Evolutionary conservation across 495 filamentous ascomycete species (phyloP).

Genomic region (Neurospora hispaniola): DNA sequence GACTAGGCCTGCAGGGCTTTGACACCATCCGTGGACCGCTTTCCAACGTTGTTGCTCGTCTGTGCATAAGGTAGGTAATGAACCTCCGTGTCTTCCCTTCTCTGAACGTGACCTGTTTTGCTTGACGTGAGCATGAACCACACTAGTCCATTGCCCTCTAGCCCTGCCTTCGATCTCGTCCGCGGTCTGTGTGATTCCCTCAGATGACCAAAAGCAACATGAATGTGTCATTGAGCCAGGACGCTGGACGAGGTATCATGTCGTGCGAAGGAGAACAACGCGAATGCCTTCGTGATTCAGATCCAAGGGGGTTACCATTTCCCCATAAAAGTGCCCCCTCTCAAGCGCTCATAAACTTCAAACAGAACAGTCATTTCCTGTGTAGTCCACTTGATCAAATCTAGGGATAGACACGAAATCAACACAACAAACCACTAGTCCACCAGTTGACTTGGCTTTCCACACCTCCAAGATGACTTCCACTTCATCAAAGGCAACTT

Average conservation of each 20-base stretch:
- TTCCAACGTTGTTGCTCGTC: neutral
- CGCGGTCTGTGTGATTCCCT: neutral
- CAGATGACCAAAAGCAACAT: neutral
- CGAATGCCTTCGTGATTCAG: neutral
- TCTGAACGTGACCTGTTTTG: neutral
- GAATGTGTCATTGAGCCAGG: neutral
- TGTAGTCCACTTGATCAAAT: too few species aligned
- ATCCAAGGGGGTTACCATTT: neutral
- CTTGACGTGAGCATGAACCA: neutral
- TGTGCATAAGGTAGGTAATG: neutral
- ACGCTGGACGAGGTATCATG: neutral
- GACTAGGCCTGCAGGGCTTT: neutral
- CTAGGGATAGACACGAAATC: neutral
- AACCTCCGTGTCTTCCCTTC: accelerated
- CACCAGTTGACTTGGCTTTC: neutral
- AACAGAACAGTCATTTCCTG: neutral
- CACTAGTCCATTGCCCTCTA: neutral
- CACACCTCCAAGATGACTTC: neutral
- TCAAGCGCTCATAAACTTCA: neutral
- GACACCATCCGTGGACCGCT: neutral
- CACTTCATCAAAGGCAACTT: neutral
- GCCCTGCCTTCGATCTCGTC: neutral
- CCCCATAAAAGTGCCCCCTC: neutral
- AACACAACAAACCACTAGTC: neutral
- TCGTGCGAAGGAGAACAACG: neutral